Evolutionary conservation across 805 yeast genomes (phyloP), one percentile per base, ranked within the genome.

Genomic region (Candida koratica): DNA sequence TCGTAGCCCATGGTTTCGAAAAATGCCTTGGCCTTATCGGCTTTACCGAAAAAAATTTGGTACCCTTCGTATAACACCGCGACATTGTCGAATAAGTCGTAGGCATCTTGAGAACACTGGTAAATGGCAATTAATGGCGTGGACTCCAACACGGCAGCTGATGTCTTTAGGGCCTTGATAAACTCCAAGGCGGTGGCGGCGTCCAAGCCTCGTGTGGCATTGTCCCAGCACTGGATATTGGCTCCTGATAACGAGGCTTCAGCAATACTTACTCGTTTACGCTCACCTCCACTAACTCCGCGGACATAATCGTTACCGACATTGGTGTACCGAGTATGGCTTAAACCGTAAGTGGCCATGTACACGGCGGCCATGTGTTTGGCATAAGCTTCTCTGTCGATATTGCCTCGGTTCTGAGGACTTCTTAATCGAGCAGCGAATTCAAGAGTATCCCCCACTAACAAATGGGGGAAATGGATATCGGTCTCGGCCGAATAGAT

Each of bases 241-340:
- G 86, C 82, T 16, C 80, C 76, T 30, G 79, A 68, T 31, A 81
- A 72, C 31, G 81, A 61, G 1, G 83, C 84, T 60, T 84, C 95
- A 9, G 87, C 86, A 48, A 84, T 79, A 8, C 90, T 81, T 3
- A 84, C 89, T 64, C 94, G 75, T 59, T 83, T 83, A 45, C 93
- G 66, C 61, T 84, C 93, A 68, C 93, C 93, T 51, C 94, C 89
- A 34, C 90, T 79, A 25, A 81, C 84, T 63, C 86, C 84, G 53
- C 85, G 69, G 17, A 80, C 71, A 39, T 64, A 75, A 45, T 77
- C 81, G 48, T 76, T 70, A 55, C 84, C 84, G 28, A 78, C 82
- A 42, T 71, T 72, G 22, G 82, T 75, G 46, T 75, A 56, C 37
- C 66, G 57, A 8, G 79, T 77, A 51, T 76, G 80, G n/a, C 72